These are phyloP conservation scores for Chrysoporthe cubensis DNA, from an alignment of 2,329 filamentous ascomycete species.

Conservation along the genomic window DNA sequence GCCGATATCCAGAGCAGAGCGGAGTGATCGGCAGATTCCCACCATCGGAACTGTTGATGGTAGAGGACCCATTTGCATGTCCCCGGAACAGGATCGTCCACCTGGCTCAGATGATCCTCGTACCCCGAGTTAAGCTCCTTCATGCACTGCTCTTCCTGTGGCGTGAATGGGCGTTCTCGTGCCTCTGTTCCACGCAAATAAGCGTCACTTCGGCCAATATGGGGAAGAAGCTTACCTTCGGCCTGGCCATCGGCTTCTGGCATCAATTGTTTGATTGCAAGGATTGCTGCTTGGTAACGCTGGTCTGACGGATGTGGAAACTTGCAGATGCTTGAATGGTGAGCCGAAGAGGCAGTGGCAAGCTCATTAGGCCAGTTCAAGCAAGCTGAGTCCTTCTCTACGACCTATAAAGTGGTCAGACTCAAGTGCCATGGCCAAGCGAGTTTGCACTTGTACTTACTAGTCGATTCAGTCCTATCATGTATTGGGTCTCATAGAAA, in stretches of 20 bases:
- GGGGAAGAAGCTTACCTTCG: background rate
- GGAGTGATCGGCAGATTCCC: background rate
- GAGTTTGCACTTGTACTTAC: background rate
- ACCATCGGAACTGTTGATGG: background rate
- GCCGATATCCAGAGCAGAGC: conserved; percentile 4
- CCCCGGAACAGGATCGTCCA: background rate
- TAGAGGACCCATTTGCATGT: background rate
- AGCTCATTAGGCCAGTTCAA: conserved; percentile 3
- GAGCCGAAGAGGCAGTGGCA: conserved; percentile 1
- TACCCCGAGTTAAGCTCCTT: conserved; percentile 4
- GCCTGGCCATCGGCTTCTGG: background rate
- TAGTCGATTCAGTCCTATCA: background rate
- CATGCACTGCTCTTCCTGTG: background rate
- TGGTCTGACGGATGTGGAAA: background rate
- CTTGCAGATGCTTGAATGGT: conserved; percentile 1
- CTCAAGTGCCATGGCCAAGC: background rate
- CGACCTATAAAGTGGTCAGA: background rate
- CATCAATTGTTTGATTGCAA: background rate
- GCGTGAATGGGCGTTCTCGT: background rate
- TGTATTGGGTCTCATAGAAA: background rate
- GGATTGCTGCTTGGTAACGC: conserved; percentile 2
- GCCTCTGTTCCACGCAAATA: background rate
- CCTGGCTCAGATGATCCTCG: background rate
- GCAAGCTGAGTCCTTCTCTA: background rate
- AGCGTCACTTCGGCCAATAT: background rate